A percentile compares a stretch with the other conserved stretches of the same genome.
These are phyloP conservation scores for Lachnellula occidentalis DNA, from an alignment of 2,329 filamentous ascomycete species.

Conservation along the genomic window DNA sequence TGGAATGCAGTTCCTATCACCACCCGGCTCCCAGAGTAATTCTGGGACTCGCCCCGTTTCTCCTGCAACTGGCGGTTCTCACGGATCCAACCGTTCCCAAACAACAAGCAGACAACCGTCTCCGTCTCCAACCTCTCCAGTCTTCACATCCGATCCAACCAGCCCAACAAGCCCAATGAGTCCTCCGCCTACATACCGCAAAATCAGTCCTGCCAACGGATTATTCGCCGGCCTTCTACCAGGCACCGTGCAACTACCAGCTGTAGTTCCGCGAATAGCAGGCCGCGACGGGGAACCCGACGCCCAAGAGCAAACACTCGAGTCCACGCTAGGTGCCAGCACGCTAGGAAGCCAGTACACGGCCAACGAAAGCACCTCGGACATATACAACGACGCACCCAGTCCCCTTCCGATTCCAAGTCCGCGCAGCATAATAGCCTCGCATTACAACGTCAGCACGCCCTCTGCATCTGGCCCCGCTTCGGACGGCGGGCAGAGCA, in stretches of 20 bases:
- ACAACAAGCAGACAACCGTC: conserved; percentile 14
- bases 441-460: not conserved
- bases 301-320: conserved; percentile 11
- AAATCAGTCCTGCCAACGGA: conserved; percentile 47
- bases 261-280: conserved; percentile 26
- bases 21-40: conserved; percentile 22
- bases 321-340: conserved; percentile 32
- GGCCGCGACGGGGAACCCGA: conserved; percentile 27
- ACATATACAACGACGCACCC: conserved; percentile 11
- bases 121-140: conserved; percentile 20
- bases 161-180: conserved; percentile 9
- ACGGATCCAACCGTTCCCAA: conserved; percentile 2
- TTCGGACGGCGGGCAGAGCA: too few species aligned
- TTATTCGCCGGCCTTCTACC: conserved; percentile 52
- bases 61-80: conserved; percentile 6
- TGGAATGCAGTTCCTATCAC: conserved; percentile 30
- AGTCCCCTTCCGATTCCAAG: too few species aligned
- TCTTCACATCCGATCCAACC: conserved; percentile 10
- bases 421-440: not conserved
- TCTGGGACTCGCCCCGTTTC: conserved; percentile 17
- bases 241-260: conserved; percentile 39
- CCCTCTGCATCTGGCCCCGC: not conserved
- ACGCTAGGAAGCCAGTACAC: conserved; percentile 55
- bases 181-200: conserved; percentile 23
- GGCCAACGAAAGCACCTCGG: conserved; percentile 39